These are phyloP conservation scores for Paramyrothecium roridum DNA, from an alignment of 2,329 filamentous ascomycete species.

Conservation along the genomic window DNA sequence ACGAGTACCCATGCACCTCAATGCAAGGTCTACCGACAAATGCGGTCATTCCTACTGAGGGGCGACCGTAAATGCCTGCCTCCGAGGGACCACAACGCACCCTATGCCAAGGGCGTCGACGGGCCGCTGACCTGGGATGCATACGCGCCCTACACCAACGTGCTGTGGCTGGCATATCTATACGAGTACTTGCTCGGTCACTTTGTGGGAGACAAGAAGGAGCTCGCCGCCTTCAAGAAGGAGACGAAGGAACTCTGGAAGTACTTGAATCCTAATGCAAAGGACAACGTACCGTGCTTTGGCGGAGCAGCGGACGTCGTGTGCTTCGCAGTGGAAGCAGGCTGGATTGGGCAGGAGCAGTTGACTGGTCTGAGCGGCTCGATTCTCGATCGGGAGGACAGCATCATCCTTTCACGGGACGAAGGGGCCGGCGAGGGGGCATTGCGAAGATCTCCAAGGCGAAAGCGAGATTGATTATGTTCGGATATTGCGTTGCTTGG, in stretches of 20 bases:
- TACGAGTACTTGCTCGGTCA: constrained; percentile 49
- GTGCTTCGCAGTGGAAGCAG: constrained; percentile 53
- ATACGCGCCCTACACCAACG: constrained; percentile 60
- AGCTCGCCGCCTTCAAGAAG: constrained; percentile 42
- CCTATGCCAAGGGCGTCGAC: constrained; percentile 43
- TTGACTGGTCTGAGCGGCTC: constrained; percentile 36
- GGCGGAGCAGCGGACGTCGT: constrained; percentile 54
- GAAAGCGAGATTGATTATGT: neutral
- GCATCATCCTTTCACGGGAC: constrained; percentile 32
- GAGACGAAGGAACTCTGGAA: constrained; percentile 51
- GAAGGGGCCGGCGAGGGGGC: constrained; percentile 17
- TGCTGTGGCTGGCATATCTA: constrained; percentile 62
- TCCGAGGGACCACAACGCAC: constrained; percentile 40
- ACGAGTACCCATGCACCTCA: constrained; percentile 58
- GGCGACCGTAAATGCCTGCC: constrained; percentile 49
- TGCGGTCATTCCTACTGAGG: constrained; percentile 54
- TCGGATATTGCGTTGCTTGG: neutral
- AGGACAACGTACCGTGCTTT: constrained; percentile 45
- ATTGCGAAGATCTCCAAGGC: constrained; percentile 19
- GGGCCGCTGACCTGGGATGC: constrained; percentile 51
- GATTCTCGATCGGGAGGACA: constrained; percentile 35
- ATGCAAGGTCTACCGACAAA: constrained; percentile 60
- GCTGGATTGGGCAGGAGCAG: constrained; percentile 54
- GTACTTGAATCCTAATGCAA: constrained; percentile 50
- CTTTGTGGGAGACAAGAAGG: constrained; percentile 44